Conservation (phyloP, 345 rosid genomes). For the Garcia nutans region DNA sequence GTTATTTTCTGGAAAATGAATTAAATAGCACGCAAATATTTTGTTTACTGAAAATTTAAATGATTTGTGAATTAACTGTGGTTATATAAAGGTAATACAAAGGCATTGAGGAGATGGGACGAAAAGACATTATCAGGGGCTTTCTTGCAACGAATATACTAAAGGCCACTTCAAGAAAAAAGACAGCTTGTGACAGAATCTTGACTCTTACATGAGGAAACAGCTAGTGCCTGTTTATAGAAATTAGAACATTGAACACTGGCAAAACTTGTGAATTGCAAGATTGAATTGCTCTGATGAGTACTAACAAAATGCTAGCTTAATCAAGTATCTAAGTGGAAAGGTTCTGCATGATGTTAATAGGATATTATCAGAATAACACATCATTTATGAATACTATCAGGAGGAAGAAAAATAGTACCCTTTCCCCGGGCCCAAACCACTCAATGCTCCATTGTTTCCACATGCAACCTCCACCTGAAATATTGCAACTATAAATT, state of each 20-base stretch:
- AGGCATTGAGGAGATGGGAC: neutral
- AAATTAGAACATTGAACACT: neutral
- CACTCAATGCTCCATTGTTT: conserved; percentile 68
- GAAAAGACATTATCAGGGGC: neutral
- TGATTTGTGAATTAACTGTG: neutral
- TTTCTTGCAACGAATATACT: conserved; percentile 5
- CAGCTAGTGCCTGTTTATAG: neutral
- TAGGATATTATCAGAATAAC: neutral
- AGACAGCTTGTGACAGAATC: neutral
- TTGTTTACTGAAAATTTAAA: neutral
- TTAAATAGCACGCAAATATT: neutral
- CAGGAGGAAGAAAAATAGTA: conserved; percentile 27
- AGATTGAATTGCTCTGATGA: neutral
- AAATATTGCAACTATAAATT: conserved; percentile 26
- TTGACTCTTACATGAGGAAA: neutral
- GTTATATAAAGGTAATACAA: neutral
- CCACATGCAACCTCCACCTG: conserved; percentile 89
- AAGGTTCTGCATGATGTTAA: neutral
- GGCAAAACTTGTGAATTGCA: neutral
- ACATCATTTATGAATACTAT: neutral
- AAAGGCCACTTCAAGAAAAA: neutral
- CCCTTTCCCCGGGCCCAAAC: conserved; percentile 92
- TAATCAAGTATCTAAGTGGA: neutral
- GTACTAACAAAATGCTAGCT: neutral
- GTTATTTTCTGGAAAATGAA: neutral